Evolutionary conservation across 2,329 filamentous ascomycete species (phyloP), one percentile per base, ranked within the genome.

Genomic region (Phaeosphaeria sp.): DNA sequence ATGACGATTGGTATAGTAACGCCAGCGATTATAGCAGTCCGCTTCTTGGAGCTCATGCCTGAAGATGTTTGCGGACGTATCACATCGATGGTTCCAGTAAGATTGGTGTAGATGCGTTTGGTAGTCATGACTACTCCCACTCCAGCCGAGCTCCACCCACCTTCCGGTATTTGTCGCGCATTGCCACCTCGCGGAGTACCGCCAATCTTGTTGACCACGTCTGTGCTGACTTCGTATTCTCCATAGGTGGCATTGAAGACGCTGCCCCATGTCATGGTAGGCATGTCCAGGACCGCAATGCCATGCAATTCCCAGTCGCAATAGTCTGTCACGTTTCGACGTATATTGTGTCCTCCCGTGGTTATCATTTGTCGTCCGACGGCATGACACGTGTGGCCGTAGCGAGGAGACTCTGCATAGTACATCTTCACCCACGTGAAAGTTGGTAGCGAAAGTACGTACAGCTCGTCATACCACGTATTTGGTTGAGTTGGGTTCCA

Each of bases 391-490:
- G 73, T 76, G 23, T 79, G 76, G 5, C 72, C 75, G 51, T 63
- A 78, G 1, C 78, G 71, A 18, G 77, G 73, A 6, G 58, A 63
- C 10, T 65, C 51, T 2, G 77, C 77, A 43, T 42, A 42, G 54
- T 73, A 78, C 7, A 79, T 64, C 50, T 77, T 72, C 17, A 73
- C 72, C 80, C 80, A 81, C 6, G 61, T 75, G 58, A 81, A 82
- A 0, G 78, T 77, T 0, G 79, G 80, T 1, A 82, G 52, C 0
- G 52, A 48, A 6, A 48, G 22, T 15, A 54, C 41, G 9, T 2
- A 82, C 68, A 82, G 67, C 41, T 83, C 81, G 52, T 84, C 82
- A 23, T 71, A 75, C 22, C 42, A 58, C 27, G 48, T 50, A 9
- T 41, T 50, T 23, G 41, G 76, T 39, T 17, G 2, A 6, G 64